Percentiles rank a stretch among this genome's conserved stretches.
Conservation (phyloP, 1,284 basidiomycete species). For the Flammula alnicola region DNA sequence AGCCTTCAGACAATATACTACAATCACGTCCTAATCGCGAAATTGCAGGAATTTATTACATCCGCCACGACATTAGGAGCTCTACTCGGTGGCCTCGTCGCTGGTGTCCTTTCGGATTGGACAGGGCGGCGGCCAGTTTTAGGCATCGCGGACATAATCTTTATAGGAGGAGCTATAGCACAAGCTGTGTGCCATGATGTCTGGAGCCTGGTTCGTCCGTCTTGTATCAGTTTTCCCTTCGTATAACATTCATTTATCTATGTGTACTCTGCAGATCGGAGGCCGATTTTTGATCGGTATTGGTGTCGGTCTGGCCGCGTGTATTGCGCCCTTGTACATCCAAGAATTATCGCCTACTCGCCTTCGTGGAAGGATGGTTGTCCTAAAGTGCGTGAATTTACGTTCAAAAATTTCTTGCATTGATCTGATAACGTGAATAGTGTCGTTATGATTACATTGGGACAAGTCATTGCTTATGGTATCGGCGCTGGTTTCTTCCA, state of each 20-base stretch:
- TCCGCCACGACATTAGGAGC: slow-evolving; percentile 83
- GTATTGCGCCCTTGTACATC: slow-evolving; percentile 83
- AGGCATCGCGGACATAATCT: slow-evolving; percentile 73
- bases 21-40: not conserved
- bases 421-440: slow-evolving; percentile 39
- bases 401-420: slow-evolving; percentile 9
- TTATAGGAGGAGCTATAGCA: slow-evolving; percentile 74
- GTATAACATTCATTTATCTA: not conserved
- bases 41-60: slow-evolving; percentile 73
- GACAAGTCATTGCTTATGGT: slow-evolving; percentile 80
- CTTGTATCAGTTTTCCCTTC: not conserved
- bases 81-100: slow-evolving; percentile 71
- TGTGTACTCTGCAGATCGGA: slow-evolving; percentile 55
- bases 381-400: slow-evolving; percentile 47
- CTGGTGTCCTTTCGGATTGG: slow-evolving; percentile 75
- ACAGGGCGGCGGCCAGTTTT: slow-evolving; percentile 74
- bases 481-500: slow-evolving; percentile 77
- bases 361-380: slow-evolving; percentile 78
- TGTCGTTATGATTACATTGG: slow-evolving; percentile 68
- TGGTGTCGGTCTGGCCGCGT: slow-evolving; percentile 75
- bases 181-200: slow-evolving; percentile 73
- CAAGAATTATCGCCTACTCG: slow-evolving; percentile 82
- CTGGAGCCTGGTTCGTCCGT: slow-evolving; percentile 64
- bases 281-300: slow-evolving; percentile 78
- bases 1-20: no score